Base-by-base conservation (phyloP, 73 alveolate species). In the Paramecium caudatum region DNA sequence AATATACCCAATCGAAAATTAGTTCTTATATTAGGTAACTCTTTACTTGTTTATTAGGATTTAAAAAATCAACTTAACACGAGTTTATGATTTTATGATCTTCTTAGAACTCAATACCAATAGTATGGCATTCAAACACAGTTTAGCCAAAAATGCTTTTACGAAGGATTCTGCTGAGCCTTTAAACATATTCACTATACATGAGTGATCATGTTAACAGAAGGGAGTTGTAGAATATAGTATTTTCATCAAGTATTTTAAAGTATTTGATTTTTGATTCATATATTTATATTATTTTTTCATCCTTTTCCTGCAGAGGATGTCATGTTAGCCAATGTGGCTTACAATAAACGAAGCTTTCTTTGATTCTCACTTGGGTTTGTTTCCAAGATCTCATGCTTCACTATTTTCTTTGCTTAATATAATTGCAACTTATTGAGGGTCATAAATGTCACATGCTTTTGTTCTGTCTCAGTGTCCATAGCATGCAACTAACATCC, bases 231-330 rank as follows among this genome's bases (percentile, higher is more conserved):
- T 55, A 55, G 80, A 55, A 55, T 55, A 55, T 10, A 55, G 80
- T 55, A 55, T 27, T 43, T 55, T 55, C n/a, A 37, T 27, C 30
- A 55, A 55, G 80, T 55, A 55, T 16, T 55, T 55, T 55, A 55
- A 55, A 10, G 80, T 55, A 55, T 55, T 50, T 17, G 78, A 50
- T 50, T 50, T 55, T 55, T 43, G 23, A 27, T 55, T 27, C 80
- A 55, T 55, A 27, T 49, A 5, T 3, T 15, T 49, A 49, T 55
- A 55, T 55, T 5, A 49, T 55, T 4, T 27, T 1, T 55, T 74
- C 88, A 74, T 5, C 88, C 88, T 5, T 74, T 74, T 0, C 88
- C 88, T 34, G 88, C 47, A 17, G 43, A 74, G 1, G 88, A 74
- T 3, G 88, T 74, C 39, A 74, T 19, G 46, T 74, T 74, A 16